Conservation (phyloP, 1,284 basidiomycete genomes). For the Trametes sp. region DNA sequence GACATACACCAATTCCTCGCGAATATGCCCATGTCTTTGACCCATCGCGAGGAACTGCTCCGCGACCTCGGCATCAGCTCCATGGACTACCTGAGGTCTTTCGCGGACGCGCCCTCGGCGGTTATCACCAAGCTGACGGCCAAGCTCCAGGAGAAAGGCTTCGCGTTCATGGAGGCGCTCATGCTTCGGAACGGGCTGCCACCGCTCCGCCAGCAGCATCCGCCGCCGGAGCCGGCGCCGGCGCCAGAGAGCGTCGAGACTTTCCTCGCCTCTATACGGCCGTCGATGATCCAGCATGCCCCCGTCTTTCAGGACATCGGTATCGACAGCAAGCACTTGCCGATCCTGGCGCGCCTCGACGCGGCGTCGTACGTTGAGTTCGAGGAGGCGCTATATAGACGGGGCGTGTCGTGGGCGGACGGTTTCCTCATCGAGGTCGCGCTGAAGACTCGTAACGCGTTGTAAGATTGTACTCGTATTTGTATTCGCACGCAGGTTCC, state of each 20-base stretch:
- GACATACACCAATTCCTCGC: neutral
- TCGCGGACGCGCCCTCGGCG: conserved; percentile 1
- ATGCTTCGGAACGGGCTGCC: conserved; percentile 17
- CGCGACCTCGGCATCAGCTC: conserved; percentile 1
- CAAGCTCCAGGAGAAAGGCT: conserved; percentile 7
- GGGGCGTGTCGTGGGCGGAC: conserved; percentile 15
- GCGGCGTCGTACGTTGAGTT: conserved; percentile 17
- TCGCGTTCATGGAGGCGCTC: conserved; percentile 25
- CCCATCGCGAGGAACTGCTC: neutral
- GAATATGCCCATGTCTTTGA: neutral
- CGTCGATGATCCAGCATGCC: conserved; percentile 9
- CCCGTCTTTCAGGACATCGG: conserved; percentile 15
- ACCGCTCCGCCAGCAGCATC: neutral
- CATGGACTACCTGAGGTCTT: conserved; percentile 3
- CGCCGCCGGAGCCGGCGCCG: neutral
- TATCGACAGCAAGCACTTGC: conserved; percentile 14
- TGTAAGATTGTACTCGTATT: no score
- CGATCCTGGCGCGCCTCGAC: conserved; percentile 21
- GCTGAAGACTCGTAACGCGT: conserved; percentile 1
- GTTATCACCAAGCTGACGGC: conserved; percentile 2
- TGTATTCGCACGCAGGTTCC: neutral
- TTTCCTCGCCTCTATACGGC: neutral
- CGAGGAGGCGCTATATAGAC: conserved; percentile 11
- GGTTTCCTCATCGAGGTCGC: conserved; percentile 16
- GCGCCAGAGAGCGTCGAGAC: neutral